Conservation (phyloP, 2,329 filamentous ascomycete species). For the Venturia aucupariae region DNA sequence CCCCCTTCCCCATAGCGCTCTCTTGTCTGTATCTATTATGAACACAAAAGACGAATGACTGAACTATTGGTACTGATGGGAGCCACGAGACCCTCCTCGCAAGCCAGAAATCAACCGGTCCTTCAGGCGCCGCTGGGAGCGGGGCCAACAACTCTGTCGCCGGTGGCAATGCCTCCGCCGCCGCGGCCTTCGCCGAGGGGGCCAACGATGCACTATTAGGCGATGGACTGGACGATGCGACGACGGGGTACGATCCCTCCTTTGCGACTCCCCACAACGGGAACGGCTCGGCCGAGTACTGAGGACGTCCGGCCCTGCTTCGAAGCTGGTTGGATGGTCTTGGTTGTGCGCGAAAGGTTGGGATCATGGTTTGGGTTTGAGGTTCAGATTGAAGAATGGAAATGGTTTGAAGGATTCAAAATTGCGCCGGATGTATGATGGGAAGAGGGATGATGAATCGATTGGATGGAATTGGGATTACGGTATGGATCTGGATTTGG, state of each 20-base stretch:
- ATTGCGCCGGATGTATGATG: neutral
- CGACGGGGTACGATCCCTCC: slow-evolving; percentile 33
- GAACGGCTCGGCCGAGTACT: slow-evolving; percentile 24
- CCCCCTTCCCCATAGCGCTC: slow-evolving; percentile 10
- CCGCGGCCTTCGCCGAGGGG: slow-evolving; percentile 23
- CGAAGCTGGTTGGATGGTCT: neutral
- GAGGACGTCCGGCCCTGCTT: slow-evolving; percentile 11
- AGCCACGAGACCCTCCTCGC: slow-evolving; percentile 68
- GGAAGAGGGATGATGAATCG: neutral
- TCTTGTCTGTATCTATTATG: slow-evolving; percentile 20
- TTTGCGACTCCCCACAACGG: slow-evolving; percentile 28
- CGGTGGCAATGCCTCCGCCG: slow-evolving; percentile 21
- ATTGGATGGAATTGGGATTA: neutral
- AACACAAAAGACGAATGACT: slow-evolving; percentile 32
- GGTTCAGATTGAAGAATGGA: neutral
- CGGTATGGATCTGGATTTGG: neutral
- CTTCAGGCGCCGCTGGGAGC: slow-evolving; percentile 18
- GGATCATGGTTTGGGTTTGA: neutral
- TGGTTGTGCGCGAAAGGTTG: neutral
- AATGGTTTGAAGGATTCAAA: neutral
- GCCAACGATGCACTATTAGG: slow-evolving; percentile 35
- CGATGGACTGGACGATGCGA: slow-evolving; percentile 34
- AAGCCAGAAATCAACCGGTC: slow-evolving; percentile 45
- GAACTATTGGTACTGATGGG: slow-evolving; percentile 43
- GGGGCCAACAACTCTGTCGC: slow-evolving; percentile 20